A percentile compares a stretch with the other conserved stretches of the same genome.
Conservation (phyloP, 2,329 filamentous ascomycete species). For the Cordyceps cateniannulata region DNA sequence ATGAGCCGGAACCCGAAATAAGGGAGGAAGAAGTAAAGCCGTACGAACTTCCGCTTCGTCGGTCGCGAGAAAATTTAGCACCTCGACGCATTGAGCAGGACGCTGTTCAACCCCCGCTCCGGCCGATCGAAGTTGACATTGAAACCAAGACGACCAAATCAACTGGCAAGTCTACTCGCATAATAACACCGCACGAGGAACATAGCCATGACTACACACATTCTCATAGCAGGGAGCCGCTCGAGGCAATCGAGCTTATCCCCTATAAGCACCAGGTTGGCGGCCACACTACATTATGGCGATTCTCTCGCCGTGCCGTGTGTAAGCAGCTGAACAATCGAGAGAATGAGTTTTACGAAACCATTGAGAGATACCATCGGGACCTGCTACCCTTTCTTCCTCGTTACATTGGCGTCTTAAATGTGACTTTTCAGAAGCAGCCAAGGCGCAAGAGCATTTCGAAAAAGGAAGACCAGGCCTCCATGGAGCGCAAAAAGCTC, state of each 20-base stretch:
- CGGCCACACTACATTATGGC: constrained; percentile 92
- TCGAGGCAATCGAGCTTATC: constrained; percentile 91
- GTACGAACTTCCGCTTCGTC: constrained; percentile 7
- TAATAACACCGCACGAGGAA: constrained; percentile 39
- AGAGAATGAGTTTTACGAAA: constrained; percentile 98
- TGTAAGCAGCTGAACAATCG: constrained; percentile 98
- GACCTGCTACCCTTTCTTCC: constrained; percentile 87
- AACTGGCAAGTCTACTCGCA: constrained; percentile 28
- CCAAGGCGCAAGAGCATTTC: constrained; percentile 56
- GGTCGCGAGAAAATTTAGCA: constrained; percentile 7
- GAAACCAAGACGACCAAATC: constrained; percentile 29
- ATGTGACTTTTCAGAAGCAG: constrained; percentile 88
- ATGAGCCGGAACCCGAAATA: constrained; percentile 37
- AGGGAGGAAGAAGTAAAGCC: constrained; percentile 20
- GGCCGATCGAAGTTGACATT: constrained; percentile 36
- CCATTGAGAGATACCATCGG: constrained; percentile 83
- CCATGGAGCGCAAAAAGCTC: constrained; percentile 30
- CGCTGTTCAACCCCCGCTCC: constrained; percentile 25
- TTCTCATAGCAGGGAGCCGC: constrained; percentile 49
- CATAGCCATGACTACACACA: constrained; percentile 46
- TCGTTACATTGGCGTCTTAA: constrained; percentile 93
- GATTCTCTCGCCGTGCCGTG: constrained; percentile 88
- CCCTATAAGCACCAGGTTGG: constrained; percentile 97
- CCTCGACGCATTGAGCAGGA: constrained; percentile 11
- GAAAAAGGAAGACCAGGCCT: constrained; percentile 41